Conservation (phyloP, 441 rosid genomes). For the Syzygium malaccense region DNA sequence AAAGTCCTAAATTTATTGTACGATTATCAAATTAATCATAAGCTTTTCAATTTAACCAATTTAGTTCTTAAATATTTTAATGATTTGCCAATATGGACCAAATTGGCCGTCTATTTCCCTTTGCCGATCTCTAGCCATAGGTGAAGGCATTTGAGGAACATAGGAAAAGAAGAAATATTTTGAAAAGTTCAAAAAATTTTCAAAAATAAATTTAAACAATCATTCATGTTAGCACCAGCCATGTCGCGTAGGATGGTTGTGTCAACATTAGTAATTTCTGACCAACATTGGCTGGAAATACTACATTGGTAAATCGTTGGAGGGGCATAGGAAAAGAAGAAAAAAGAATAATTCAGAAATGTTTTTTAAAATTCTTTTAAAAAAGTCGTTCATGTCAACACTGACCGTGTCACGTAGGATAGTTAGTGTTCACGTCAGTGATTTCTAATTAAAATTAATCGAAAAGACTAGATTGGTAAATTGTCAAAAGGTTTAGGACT, state of each 20-base stretch:
- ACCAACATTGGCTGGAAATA: too few relatives aligned
- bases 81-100: too few relatives aligned
- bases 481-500: background rate
- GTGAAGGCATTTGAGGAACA: too few relatives aligned
- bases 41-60: background rate
- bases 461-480: background rate
- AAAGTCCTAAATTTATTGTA: background rate
- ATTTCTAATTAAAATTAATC: accelerated
- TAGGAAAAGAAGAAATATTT: too few relatives aligned
- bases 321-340: background rate
- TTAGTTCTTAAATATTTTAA: background rate
- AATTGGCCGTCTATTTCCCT: background rate
- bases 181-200: too few relatives aligned
- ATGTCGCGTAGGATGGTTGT: too few relatives aligned
- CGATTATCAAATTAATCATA: background rate
- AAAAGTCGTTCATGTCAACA: background rate
- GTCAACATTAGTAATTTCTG: too few relatives aligned
- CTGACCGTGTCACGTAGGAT: accelerated
- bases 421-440: accelerated
- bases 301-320: too few relatives aligned
- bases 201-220: too few relatives aligned
- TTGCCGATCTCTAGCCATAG: background rate
- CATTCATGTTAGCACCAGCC: too few relatives aligned
- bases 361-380: background rate
- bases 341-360: background rate